A percentile compares a stretch with the other conserved stretches of the same genome.
Evolutionary conservation across 169 alveolate genomes (phyloP).

Genomic region (Cryptosporidium meleagridis): DNA sequence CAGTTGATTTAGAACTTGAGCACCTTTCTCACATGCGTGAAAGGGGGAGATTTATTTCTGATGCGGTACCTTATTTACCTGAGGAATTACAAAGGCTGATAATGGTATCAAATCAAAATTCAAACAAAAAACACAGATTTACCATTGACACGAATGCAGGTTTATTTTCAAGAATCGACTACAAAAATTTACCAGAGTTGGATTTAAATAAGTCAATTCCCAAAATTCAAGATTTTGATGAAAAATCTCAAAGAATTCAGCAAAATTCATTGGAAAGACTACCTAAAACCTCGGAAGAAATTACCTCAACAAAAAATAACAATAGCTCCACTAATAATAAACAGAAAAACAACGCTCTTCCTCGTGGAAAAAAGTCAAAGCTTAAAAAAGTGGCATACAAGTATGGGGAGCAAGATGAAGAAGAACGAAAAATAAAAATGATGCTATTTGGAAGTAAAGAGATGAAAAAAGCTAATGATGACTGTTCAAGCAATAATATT

Average conservation of each 20-base stretch:
- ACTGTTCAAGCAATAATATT: conserved; percentile 4
- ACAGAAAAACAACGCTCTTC: conserved; percentile 59
- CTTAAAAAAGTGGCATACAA: conserved; percentile 83
- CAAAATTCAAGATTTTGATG: background rate
- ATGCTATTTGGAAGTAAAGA: conserved; percentile 84
- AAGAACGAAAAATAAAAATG: conserved; percentile 84
- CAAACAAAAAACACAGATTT: conserved; percentile 53
- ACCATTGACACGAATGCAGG: conserved; percentile 50
- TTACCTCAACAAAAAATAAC: background rate
- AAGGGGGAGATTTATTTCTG: conserved; percentile 70
- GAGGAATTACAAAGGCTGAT: conserved; percentile 66
- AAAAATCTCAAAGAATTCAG: background rate
- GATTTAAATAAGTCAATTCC: background rate
- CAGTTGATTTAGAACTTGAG: conserved; percentile 60
- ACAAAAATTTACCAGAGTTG: background rate
- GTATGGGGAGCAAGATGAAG: conserved; percentile 87
- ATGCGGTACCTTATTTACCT: conserved; percentile 72
- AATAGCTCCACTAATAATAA: background rate
- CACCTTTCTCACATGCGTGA: conserved; percentile 70
- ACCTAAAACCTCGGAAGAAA: background rate
- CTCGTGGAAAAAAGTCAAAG: conserved; percentile 83
- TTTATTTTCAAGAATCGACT: conserved; percentile 23
- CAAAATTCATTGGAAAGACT: background rate
- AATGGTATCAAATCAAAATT: conserved; percentile 60
- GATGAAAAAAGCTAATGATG: conserved; percentile 74